Base-by-base conservation (phyloP, 495 filamentous ascomycete species). In the Penicillium herquei region DNA sequence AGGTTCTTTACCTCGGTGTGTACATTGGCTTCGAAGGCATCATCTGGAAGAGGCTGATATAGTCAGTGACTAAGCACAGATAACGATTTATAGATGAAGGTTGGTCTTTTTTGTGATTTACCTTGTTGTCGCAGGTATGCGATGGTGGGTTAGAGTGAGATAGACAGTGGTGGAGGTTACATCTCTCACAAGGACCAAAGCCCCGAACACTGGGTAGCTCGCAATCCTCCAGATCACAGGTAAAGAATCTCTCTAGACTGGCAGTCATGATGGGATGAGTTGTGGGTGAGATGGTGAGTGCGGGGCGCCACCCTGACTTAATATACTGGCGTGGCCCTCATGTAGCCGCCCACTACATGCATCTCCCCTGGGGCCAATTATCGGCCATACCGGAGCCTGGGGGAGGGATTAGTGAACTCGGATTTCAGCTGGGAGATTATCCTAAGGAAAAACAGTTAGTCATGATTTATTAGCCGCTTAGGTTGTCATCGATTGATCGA, bases 111-210 rank as follows among this genome's bases (percentile, higher is more conserved):
- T 26, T 1, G 21, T 26, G 21, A 26, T 26, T 4, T 49, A 53
- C 46, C 35, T 40, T 42, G 49, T 58, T 42, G 32, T 53, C 55
- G 31, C 55, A 44, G 1, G 44, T 53, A 43, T 58, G 55, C 47
- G 17, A 58, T 35, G 55, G 55, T 12, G 49, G 55, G n/a, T 21
- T 18, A 43, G 43, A 30, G 43, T 53, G 49, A 13, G n/a, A 31
- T 52, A 10, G 1, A 30, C 55, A 58, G 18, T 44, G 14, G 30
- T 40, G 55, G 6, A 12, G 35, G 45, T 32, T 49, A 42, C 49
- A 52, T 49, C 44, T 31, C 34, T 52, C 55, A 44, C 55, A 52
- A 48, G 41, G 42, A 48, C 32, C 44, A 39, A 52, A 37, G 0
- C 43, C 49, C 0, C 55, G 49, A 10, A 44, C 12, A 52, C 30